A percentile compares a stretch with the other conserved stretches of the same genome.
These are phyloP conservation scores for Pinus tabuliformis DNA, from an alignment of 75 land plant species.

Conservation along the genomic window DNA sequence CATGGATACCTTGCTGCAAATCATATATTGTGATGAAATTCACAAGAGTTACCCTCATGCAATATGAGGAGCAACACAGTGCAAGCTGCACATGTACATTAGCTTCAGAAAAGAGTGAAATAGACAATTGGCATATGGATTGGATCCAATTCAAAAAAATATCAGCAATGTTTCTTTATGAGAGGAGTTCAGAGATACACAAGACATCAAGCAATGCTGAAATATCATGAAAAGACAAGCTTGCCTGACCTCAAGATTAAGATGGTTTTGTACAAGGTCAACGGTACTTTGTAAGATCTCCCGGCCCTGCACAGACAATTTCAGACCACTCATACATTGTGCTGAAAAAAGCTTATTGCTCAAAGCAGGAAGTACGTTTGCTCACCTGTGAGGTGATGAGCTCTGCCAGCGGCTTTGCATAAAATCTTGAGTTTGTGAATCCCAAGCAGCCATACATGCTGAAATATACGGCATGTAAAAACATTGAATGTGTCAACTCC, in stretches of 20 bases:
- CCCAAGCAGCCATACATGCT: conserved; percentile 99
- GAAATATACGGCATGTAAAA: conserved; percentile 11
- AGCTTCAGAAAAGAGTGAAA: not conserved
- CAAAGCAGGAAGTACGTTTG: not conserved
- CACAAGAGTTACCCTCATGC: too few relatives aligned
- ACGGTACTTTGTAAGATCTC: conserved; percentile 95
- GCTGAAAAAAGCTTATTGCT: not conserved
- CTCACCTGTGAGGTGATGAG: conserved; percentile 90
- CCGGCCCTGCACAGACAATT: conserved; percentile 64
- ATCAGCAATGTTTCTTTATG: not conserved
- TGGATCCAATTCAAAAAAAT: not conserved
- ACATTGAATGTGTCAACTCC: not conserved
- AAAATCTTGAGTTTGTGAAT: conserved; percentile 92
- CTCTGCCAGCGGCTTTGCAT: conserved; percentile 99
- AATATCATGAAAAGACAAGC: not conserved
- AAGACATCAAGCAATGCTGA: not conserved
- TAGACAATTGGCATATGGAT: not conserved
- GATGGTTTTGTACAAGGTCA: conserved; percentile 87
- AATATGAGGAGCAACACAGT: not conserved
- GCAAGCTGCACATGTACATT: not conserved
- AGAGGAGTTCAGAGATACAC: not conserved
- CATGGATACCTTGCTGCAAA: too few relatives aligned
- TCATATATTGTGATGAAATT: too few relatives aligned
- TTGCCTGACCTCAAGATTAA: conserved; percentile 80
- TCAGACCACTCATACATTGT: not conserved